phyloP scores from a whole-genome alignment of 441 rosid species.

The Capsella rubella region DNA sequence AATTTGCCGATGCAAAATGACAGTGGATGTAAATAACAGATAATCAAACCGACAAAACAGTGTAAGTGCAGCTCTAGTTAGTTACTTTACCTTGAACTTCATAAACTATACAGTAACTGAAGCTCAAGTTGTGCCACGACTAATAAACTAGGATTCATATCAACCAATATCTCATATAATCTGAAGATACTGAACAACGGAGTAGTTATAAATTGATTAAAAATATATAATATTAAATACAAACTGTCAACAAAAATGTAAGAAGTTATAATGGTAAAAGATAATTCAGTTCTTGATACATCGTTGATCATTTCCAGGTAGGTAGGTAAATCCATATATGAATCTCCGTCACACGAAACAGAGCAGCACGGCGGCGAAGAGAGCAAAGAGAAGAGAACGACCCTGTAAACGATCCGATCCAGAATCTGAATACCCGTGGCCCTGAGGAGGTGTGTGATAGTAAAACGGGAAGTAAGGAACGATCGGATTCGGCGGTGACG shows the following conservation, averaged over 20 bases:
- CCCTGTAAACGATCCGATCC: slow-evolving; percentile 40
- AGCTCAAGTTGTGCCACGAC: not conserved
- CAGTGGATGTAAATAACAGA: not conserved
- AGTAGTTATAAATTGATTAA: not conserved
- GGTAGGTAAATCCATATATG: slow-evolving; percentile 1
- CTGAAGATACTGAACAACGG: not conserved
- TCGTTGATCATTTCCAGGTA: not conserved
- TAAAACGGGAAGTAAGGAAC: slow-evolving; percentile 93
- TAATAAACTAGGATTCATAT: not conserved
- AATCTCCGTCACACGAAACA: slow-evolving; percentile 34
- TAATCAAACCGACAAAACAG: slow-evolving; percentile 30
- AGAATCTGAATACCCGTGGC: slow-evolving; percentile 34
- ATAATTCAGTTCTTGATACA: not conserved
- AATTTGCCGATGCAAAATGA: not conserved
- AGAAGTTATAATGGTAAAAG: slow-evolving; percentile 14
- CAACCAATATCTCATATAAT: not conserved
- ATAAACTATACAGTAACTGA: not conserved
- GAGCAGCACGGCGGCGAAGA: slow-evolving; percentile 33
- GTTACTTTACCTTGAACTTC: not conserved
- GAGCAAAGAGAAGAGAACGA: slow-evolving; percentile 28
- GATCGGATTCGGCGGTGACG: slow-evolving; percentile 94
- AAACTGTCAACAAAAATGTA: slow-evolving; percentile 25
- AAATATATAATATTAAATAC: slow-evolving; percentile 24
- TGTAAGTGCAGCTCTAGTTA: not conserved
- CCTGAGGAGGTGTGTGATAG: slow-evolving; percentile 76